phyloP scores from a whole-genome alignment of 2,329 filamentous ascomycete genomes.

The Sclerotinia borealis region DNA sequence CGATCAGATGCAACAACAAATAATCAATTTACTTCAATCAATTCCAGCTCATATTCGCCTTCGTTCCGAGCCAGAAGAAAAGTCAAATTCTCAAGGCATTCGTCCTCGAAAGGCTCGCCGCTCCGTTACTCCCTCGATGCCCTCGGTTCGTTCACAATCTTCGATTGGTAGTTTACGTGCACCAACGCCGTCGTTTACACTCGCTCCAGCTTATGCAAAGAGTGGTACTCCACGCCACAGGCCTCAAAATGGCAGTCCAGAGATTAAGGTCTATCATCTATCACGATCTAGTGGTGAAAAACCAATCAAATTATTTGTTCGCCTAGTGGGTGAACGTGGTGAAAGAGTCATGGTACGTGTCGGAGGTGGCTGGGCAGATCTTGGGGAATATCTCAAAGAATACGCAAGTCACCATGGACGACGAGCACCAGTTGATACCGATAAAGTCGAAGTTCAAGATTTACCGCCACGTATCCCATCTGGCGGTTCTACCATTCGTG shows the following conservation, averaged over 20 bases:
- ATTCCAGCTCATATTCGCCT: conserved; percentile 78
- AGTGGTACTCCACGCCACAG: conserved; percentile 38
- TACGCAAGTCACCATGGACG: conserved; percentile 89
- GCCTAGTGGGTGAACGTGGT: conserved; percentile 80
- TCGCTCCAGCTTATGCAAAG: conserved; percentile 55
- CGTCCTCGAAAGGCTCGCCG: conserved; percentile 33
- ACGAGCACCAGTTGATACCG: conserved; percentile 45
- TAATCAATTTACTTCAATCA: conserved; percentile 72
- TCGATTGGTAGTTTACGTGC: conserved; percentile 36
- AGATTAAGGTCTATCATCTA: conserved; percentile 89
- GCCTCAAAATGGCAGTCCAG: conserved; percentile 51
- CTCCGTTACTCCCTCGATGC: conserved; percentile 27
- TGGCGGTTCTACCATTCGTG: conserved; percentile 16
- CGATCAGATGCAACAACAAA: conserved; percentile 72
- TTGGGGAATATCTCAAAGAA: conserved; percentile 89
- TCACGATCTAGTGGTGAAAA: conserved; percentile 76
- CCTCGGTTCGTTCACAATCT: conserved; percentile 19
- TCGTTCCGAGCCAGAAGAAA: conserved; percentile 43
- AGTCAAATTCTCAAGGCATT: conserved; percentile 28
- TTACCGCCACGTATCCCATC: conserved; percentile 36
- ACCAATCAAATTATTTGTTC: conserved; percentile 91
- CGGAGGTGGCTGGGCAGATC: conserved; percentile 94
- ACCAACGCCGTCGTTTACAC: conserved; percentile 60
- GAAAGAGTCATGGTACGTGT: conserved; percentile 98
- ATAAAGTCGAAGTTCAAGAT: conserved; percentile 55